phyloP scores from a whole-genome alignment of 1,139 yeast genomes.

The Diutina ranongensis region DNA sequence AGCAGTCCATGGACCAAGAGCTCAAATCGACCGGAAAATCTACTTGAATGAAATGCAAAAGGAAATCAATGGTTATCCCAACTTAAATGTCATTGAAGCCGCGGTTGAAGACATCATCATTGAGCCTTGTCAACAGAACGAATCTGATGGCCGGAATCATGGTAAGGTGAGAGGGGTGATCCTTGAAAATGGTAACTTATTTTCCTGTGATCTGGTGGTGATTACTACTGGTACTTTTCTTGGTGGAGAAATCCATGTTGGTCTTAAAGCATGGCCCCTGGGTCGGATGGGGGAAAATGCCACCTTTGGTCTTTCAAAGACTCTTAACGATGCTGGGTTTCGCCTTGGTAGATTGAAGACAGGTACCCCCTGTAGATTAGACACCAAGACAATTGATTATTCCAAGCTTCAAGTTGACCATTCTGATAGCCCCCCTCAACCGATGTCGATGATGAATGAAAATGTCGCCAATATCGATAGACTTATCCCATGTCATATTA shows the following conservation, averaged over 20 bases:
- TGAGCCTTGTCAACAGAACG: constrained; percentile 10
- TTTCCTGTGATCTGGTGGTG: constrained; percentile 58
- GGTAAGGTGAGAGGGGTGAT: constrained; percentile 59
- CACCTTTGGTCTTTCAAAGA: constrained; percentile 76
- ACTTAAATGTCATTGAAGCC: constrained; percentile 54
- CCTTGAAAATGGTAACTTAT: constrained; percentile 50
- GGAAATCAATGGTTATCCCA: constrained; percentile 46
- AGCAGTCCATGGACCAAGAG: constrained; percentile 98
- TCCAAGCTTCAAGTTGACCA: constrained; percentile 47
- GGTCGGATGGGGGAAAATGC: constrained; percentile 93
- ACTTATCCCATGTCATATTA: constrained; percentile 65
- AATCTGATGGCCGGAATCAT: constrained; percentile 22
- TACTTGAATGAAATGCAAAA: constrained; percentile 75
- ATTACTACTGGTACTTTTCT: constrained; percentile 94
- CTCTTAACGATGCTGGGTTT: constrained; percentile 69
- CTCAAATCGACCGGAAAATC: constrained; percentile 82
- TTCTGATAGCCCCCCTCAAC: constrained; percentile 72
- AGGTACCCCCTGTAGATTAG: constrained; percentile 92
- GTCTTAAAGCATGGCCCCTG: constrained; percentile 66
- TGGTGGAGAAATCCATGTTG: constrained; percentile 91
- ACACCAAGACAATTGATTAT: constrained; percentile 61
- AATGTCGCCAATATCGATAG: constrained; percentile 43
- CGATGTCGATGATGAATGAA: constrained; percentile 84
- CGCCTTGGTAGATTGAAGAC: constrained; percentile 84
- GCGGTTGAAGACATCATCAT: constrained; percentile 81